Base-by-base conservation (phyloP, 768 basidiomycete species). In the Paxillus rubicundulus region DNA sequence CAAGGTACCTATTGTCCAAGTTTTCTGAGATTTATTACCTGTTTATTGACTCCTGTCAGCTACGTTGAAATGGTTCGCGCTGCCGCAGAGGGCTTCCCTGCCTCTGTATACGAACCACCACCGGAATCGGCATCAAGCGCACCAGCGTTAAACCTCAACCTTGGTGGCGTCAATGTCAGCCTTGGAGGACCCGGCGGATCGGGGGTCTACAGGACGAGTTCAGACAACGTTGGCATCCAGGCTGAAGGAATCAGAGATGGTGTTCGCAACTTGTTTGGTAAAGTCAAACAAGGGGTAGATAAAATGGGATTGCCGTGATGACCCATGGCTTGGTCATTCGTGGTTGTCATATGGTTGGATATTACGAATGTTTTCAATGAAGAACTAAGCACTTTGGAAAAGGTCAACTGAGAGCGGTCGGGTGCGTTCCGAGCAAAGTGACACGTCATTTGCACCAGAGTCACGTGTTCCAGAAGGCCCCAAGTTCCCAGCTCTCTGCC, bases 231-330 rank as follows among this genome's bases (percentile, higher is more conserved):
- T 13, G 81, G 82, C 20, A 77, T 92, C 20, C 89, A 92, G 64
- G 84, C 91, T 10, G 94, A 95, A 57, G 93, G 92, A 1, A 82
- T 97, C 57, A 78, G 87, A 57, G 93, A 96, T 63, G 94, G 94
- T 3, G 85, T 97, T 40, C 82, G 84, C 71, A 92, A 83, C 67
- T 74, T 98, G 55, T 75, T 97, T 62, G 94, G 87, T 17, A 94
- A 89, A 69, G 88, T 98, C 24, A 89, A 86, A 72, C 89, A 91
- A 61, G 88, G 88, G 0, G 92, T 89, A 45, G 88, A 90, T 57
- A 71, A 71, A 54, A 79, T 79, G 17, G 77, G 70, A n/a, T 58
- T 71, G 36, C 70, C 49, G 58, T 53, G 55, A 17, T 30, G 30
- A 39, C 45, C 44, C 10, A 24, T 17, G 39, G 16, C 17, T 45